Evolutionary conservation across 345 rosid species (phyloP).

Genomic region (Gossypium turneri): DNA sequence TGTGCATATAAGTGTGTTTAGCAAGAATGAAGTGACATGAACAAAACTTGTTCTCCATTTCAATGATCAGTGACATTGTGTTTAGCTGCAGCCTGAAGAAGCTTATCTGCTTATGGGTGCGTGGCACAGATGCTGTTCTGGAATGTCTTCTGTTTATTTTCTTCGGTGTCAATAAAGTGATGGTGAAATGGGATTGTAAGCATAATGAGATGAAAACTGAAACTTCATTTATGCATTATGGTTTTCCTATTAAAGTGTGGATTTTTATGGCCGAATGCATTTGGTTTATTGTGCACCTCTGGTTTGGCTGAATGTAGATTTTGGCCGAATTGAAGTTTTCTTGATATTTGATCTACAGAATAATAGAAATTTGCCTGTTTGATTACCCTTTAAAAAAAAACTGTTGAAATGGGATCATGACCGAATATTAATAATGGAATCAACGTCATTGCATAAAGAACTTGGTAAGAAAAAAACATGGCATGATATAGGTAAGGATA

Average conservation of each 20-base stretch:
- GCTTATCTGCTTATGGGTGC: neutral
- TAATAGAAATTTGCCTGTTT: neutral
- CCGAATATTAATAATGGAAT: no score
- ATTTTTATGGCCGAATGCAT: neutral
- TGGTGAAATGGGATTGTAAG: neutral
- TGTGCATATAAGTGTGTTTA: neutral
- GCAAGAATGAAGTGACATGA: neutral
- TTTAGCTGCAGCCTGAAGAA: neutral
- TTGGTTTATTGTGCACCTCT: neutral
- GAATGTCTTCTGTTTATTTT: neutral
- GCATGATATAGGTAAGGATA: no score
- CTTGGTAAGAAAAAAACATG: no score
- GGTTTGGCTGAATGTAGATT: neutral
- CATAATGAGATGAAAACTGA: constrained; percentile 1
- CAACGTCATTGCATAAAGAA: no score
- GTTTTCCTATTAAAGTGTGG: neutral
- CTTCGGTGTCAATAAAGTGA: constrained; percentile 3
- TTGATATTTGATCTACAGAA: neutral
- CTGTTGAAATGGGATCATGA: no score
- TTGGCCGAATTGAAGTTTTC: neutral
- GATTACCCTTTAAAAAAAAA: no score
- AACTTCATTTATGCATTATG: neutral
- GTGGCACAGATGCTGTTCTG: neutral
- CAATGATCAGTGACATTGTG: neutral
- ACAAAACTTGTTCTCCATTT: neutral